These are phyloP conservation scores for Diplocarpon rosae DNA, from an alignment of 2,329 filamentous ascomycete genomes.

Conservation along the genomic window DNA sequence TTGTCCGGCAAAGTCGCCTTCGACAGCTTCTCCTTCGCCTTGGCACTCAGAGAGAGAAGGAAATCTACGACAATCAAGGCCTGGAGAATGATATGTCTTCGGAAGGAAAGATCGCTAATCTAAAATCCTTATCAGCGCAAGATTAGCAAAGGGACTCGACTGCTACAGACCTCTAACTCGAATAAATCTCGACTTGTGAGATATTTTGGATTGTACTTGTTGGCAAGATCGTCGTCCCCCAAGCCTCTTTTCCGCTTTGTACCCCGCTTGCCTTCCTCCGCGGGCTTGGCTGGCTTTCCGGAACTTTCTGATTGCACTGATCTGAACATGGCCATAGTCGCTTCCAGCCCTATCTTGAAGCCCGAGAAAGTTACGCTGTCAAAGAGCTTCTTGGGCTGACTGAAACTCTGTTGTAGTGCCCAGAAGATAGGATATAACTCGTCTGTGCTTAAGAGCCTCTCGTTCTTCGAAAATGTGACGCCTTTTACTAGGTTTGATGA, in stretches of 20 bases:
- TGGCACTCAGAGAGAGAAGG: constrained; percentile 75
- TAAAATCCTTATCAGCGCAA: constrained; percentile 29
- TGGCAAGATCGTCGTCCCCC: constrained; percentile 50
- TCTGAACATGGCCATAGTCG: constrained; percentile 66
- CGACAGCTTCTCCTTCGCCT: constrained; percentile 68
- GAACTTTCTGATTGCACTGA: constrained; percentile 42
- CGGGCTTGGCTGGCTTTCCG: constrained; percentile 37
- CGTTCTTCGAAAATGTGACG: constrained; percentile 31
- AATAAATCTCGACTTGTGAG: constrained; percentile 96
- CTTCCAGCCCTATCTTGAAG: constrained; percentile 52
- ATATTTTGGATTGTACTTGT: constrained; percentile 92
- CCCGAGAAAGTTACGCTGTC: constrained; percentile 52
- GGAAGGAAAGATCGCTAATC: constrained; percentile 89
- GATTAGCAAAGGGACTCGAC: constrained; percentile 1
- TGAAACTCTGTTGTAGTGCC: constrained; percentile 86
- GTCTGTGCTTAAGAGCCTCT: constrained; percentile 53
- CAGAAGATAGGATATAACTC: constrained; percentile 85
- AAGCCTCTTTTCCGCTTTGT: constrained; percentile 60
- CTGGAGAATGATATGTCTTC: constrained; percentile 89
- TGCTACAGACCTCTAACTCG: constrained; percentile 64
- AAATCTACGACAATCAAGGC: constrained; percentile 92
- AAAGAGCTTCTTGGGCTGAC: constrained; percentile 77
- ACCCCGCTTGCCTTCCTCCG: constrained; percentile 53
- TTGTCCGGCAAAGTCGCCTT: constrained; percentile 48
- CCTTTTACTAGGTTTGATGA: constrained; percentile 31